These are phyloP conservation scores for Chalaropsis ovoidea DNA, from an alignment of 2,329 filamentous ascomycete species.

Conservation along the genomic window DNA sequence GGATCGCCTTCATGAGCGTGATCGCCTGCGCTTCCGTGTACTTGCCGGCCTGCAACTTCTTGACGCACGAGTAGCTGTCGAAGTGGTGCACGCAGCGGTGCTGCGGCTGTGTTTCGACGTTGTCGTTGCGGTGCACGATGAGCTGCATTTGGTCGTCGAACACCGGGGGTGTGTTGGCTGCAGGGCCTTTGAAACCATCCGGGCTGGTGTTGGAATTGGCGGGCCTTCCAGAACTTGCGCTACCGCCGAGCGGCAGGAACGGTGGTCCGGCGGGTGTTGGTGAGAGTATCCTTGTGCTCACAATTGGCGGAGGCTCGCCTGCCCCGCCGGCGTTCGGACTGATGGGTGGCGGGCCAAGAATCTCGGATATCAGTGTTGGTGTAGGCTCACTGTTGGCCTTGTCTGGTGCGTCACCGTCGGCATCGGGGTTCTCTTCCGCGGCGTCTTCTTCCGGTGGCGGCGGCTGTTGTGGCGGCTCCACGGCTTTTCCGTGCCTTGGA, in stretches of 20 bases:
- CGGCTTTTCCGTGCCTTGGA: slow-evolving; percentile 26
- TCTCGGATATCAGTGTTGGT: slow-evolving; percentile 11
- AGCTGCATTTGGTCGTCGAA: slow-evolving; percentile 15
- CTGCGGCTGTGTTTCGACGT: background rate
- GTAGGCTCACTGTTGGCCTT: background rate
- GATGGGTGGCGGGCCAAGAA: background rate
- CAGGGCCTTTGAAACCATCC: background rate
- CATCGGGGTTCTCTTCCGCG: background rate
- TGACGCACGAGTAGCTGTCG: slow-evolving; percentile 83
- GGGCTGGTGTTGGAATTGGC: background rate
- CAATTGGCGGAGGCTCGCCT: background rate
- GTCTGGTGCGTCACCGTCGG: background rate
- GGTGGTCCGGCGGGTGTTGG: background rate
- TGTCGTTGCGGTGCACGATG: slow-evolving; percentile 14
- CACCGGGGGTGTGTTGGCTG: background rate
- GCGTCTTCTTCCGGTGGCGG: background rate
- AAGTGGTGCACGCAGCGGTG: slow-evolving; percentile 72
- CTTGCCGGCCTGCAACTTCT: slow-evolving; percentile 59
- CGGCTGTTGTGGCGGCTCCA: slow-evolving; percentile 18
- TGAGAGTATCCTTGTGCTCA: background rate
- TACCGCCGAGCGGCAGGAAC: background rate
- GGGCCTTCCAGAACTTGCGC: background rate
- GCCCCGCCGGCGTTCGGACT: background rate
- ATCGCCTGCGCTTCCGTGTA: slow-evolving; percentile 68
- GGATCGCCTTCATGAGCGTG: slow-evolving; percentile 85